Evolutionary conservation across 495 filamentous ascomycete genomes (phyloP).

Genomic region (Neurospora pannonica): DNA sequence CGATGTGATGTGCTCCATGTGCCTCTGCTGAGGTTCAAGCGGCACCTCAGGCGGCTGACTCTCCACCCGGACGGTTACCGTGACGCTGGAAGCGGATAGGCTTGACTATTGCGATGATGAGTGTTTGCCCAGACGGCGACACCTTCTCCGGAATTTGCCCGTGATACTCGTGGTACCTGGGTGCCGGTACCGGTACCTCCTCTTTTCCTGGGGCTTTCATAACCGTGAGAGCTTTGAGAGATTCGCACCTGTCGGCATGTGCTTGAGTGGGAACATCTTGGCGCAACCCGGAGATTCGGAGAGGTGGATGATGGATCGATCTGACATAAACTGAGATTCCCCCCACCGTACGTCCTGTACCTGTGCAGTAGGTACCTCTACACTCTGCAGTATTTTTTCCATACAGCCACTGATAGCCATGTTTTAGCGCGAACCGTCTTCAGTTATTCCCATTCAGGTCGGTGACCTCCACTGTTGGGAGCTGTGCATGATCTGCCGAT

Average conservation of each 20-base stretch:
- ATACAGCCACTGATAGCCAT: not conserved
- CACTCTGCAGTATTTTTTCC: not conserved
- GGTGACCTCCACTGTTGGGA: not conserved
- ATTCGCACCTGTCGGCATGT: not conserved
- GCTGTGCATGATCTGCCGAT: not conserved
- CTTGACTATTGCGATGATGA: not conserved
- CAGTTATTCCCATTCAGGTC: not conserved
- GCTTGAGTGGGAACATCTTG: not conserved
- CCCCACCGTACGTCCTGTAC: not conserved
- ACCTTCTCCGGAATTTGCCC: not conserved
- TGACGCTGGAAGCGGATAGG: not conserved
- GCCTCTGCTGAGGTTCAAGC: not conserved
- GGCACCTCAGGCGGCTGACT: not conserved
- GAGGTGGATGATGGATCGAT: slow-evolving; percentile 7
- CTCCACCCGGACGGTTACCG: not conserved
- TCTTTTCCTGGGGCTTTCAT: not conserved
- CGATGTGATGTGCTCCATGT: not conserved
- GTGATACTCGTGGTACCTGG: not conserved
- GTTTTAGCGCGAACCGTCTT: not conserved
- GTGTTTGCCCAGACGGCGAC: not conserved
- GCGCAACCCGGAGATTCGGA: slow-evolving; percentile 10
- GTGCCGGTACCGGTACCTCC: not conserved
- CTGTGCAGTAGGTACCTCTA: not conserved
- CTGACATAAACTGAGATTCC: not conserved
- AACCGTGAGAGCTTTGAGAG: not conserved